Evolutionary conservation across 192 early-diverging fungal genomes (phyloP).

Genomic region (Gamsiella multidivaricata): DNA sequence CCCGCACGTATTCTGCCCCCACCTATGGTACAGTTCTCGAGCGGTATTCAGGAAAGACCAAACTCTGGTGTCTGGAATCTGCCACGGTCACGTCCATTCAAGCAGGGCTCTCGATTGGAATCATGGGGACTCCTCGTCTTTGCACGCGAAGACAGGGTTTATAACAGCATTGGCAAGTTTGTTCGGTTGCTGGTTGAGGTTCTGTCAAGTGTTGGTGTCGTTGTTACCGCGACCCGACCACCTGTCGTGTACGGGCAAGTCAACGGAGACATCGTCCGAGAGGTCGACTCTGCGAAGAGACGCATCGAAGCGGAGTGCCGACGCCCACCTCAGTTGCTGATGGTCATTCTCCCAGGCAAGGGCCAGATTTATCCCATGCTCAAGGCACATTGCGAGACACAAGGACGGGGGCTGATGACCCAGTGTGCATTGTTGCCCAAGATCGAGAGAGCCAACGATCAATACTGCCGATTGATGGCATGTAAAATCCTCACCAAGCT

Average conservation of each 20-base stretch:
- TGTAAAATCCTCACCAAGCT: conserved; percentile 88
- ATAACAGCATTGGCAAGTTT: not conserved
- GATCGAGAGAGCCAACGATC: conserved; percentile 29
- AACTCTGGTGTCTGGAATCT: conserved; percentile 20
- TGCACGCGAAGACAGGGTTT: conserved; percentile 5
- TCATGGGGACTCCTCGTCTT: conserved; percentile 24
- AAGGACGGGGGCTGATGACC: not conserved
- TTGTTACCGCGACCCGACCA: not conserved
- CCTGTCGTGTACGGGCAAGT: conserved; percentile 12
- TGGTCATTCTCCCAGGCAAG: conserved; percentile 10
- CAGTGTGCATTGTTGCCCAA: conserved; percentile 18
- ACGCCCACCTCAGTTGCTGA: conserved; percentile 2
- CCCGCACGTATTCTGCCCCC: conserved; percentile 42
- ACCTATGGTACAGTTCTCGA: conserved; percentile 60
- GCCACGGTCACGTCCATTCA: not conserved
- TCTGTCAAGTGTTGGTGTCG: conserved; percentile 4
- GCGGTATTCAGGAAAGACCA: conserved; percentile 16
- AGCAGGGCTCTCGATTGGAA: not conserved
- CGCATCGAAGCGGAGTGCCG: not conserved
- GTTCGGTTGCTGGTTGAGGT: conserved; percentile 1
- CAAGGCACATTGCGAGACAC: conserved; percentile 20
- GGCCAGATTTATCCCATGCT: conserved; percentile 9
- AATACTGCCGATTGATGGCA: conserved; percentile 89
- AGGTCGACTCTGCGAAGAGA: not conserved
- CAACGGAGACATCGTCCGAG: not conserved